phyloP scores from a whole-genome alignment of 768 basidiomycete species.

The Suillus weaverae region DNA sequence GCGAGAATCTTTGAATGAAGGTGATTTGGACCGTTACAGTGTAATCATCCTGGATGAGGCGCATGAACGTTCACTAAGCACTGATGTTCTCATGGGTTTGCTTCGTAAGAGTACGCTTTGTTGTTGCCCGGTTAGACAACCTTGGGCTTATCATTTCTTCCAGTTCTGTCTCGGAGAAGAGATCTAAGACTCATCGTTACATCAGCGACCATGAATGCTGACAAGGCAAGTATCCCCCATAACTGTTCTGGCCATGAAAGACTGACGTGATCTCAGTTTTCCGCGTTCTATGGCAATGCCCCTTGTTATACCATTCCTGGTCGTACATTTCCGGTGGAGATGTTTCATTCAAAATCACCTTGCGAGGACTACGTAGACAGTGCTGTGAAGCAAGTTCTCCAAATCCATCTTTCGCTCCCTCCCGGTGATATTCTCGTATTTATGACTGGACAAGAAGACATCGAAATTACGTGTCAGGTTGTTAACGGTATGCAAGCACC shows the following conservation, averaged over 20 bases:
- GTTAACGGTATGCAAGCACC: constrained; percentile 62
- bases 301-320: constrained; percentile 92
- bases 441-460: constrained; percentile 99
- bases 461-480: constrained; percentile 95
- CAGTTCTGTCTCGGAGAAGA: constrained; percentile 83
- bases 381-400: constrained; percentile 96
- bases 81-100: constrained; percentile 97
- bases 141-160: constrained; percentile 8
- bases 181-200: constrained; percentile 97
- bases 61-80: constrained; percentile 95
- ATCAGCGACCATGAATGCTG: constrained; percentile 99
- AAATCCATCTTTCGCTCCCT: constrained; percentile 92
- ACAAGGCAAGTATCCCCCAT: constrained; percentile 64
- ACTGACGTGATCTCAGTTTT: constrained; percentile 65
- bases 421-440: constrained; percentile 96
- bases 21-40: constrained; percentile 96
- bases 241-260: constrained; percentile 1
- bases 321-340: constrained; percentile 97
- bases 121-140: neutral
- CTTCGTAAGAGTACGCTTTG: constrained; percentile 77
- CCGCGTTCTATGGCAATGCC: constrained; percentile 91
- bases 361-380: constrained; percentile 99
- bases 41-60: constrained; percentile 99
- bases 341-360: constrained; percentile 93
- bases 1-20: constrained; percentile 97